phyloP scores from a whole-genome alignment of 2,329 filamentous ascomycete species.

The Talaromyces islandicus region DNA sequence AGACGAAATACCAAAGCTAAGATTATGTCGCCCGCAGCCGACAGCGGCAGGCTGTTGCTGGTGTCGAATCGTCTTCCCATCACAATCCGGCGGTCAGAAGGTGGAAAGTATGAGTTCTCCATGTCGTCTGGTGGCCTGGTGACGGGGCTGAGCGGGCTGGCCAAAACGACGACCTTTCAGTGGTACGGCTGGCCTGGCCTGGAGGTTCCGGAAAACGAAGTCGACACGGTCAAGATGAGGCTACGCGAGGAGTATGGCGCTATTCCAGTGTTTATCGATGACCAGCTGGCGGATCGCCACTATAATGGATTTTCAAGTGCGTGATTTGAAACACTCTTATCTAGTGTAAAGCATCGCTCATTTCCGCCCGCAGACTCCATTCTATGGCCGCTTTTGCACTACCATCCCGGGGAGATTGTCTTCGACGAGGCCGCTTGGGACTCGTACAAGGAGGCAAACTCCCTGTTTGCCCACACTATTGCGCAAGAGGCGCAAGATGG shows the following conservation, averaged over 20 bases:
- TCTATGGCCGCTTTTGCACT: conserved; percentile 97
- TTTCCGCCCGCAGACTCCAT: conserved; percentile 66
- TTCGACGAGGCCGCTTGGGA: conserved; percentile 95
- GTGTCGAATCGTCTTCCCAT: conserved; percentile 90
- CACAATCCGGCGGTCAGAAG: conserved; percentile 83
- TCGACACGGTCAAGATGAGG: conserved; percentile 62
- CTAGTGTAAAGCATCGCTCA: neutral
- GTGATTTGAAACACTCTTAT: conserved; percentile 25
- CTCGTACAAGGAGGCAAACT: conserved; percentile 88
- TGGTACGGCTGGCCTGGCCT: conserved; percentile 97
- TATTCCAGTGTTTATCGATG: conserved; percentile 81
- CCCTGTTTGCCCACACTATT: conserved; percentile 82
- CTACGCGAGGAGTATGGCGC: conserved; percentile 79
- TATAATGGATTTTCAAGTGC: conserved; percentile 95
- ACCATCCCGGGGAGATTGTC: conserved; percentile 96
- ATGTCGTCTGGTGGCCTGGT: conserved; percentile 94
- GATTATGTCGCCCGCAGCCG: conserved; percentile 11
- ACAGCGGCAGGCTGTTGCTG: conserved; percentile 56
- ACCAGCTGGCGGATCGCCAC: conserved; percentile 83
- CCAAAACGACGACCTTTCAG: conserved; percentile 84
- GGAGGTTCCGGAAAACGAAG: conserved; percentile 77
- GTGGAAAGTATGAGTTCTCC: conserved; percentile 80
- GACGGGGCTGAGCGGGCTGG: conserved; percentile 78
- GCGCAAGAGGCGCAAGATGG: conserved; percentile 84
- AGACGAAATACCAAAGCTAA: too few species aligned